Evolutionary conservation across 352 stramenopile genomes (phyloP), one percentile per base, ranked within the genome.

Genomic region (Pythium insidiosum): DNA sequence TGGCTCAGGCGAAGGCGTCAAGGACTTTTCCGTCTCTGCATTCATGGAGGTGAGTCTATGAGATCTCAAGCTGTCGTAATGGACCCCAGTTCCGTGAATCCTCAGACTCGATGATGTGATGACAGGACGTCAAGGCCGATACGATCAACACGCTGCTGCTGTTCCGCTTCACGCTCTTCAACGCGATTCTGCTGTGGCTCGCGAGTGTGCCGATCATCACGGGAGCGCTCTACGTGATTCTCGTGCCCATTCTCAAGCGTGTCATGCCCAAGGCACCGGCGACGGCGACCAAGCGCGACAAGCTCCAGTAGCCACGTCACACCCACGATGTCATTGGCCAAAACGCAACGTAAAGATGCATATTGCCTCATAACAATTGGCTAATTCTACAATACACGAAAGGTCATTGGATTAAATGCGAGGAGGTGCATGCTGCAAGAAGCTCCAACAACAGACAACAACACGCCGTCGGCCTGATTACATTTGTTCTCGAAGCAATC

Each of bases 101-200:
- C n/a, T n/a, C n/a, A n/a, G n/a, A n/a, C n/a, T n/a, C 22, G 11
- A 16, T 45, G 23, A 16, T 20, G 24, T 41, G 10, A 7, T 38
- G 3, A 5, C 35, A 79, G 65, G 73, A 80, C 40, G 47, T 91
- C 20, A 79, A 88, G 53, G 68, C 66, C 23, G 78, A 91, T 53
- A 71, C 74, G 28, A 50, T 91, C 38, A 77, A 71, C 47, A 88
- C 78, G 43, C 60, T 91, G 39, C 56, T 84, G 46, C 57, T 70
- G 24, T 91, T 88, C 58, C 78, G 73, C 56, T 91, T 87, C 58
- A 85, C 73, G 23, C 63, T 91, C 16, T 54, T 91, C 48, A 53
- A 84, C 53, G 78, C 75, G 25, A 85, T 88, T 42, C 88, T 85
- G 62, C 69, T 84, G 65, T 91, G 79, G 79, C 52, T 86, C 43